Base-by-base conservation (phyloP, 768 basidiomycete genomes). In the Nidularia pulvinata region DNA sequence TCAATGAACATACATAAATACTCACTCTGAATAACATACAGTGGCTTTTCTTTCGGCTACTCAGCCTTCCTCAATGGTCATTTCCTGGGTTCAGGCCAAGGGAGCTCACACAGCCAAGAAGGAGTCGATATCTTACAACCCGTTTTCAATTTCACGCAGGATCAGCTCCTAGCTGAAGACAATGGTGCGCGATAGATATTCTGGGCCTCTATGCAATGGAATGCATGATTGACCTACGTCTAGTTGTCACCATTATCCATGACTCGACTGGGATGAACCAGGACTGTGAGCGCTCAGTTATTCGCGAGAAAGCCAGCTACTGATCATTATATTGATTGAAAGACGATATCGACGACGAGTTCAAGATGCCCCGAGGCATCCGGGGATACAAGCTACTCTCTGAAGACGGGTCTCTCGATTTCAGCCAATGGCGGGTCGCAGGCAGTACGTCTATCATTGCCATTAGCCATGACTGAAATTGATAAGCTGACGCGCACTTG, bases 311-410 rank as follows among this genome's bases (percentile, higher is more conserved):
- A 5, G 34, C 5, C 32, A 34, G 5, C 36, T n/a, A 7, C 53
- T 22, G 13, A 10, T 48, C 13, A 35, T 44, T 13, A 37, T 19
- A 4, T 35, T 11, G 42, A 9, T 7, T 6, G 33, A 22, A 19
- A 19, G 69, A 72, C 54, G 59, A 71, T 48, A 67, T 72, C 54
- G 51, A 72, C 49, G 69, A 72, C 48, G 71, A 72, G 48, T 69
- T 69, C 58, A 87, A 84, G 61, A 85, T 81, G 1, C 83, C 85
- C 3, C 77, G 86, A n/a, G 88, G 87, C 5, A 79, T 89, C 44
- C 77, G 84, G 0, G 86, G 86, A 9, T 88, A 87, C 63, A 62
- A 69, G 50, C 75, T 89, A 7, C 53, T 74, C 14, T 72, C 70
- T 25, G 61, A 54, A 2, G 61, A 64, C 51, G 64, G 62, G 4